A percentile compares a stretch with the other conserved stretches of the same genome.
phyloP scores from a whole-genome alignment of 768 basidiomycete species.

The Lactarius psammicola region DNA sequence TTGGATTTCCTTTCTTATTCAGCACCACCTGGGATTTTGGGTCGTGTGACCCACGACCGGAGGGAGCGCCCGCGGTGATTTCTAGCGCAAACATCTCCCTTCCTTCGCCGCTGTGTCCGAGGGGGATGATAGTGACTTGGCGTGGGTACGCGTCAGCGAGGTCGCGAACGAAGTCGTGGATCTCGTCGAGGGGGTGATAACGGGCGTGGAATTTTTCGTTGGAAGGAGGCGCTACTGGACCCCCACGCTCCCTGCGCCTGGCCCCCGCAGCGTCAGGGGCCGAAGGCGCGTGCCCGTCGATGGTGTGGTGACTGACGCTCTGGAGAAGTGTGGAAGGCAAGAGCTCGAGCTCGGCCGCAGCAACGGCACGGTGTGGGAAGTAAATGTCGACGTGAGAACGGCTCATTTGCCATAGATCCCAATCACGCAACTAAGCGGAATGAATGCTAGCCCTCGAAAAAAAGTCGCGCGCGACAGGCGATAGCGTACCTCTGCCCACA shows the following conservation, averaged over 20 bases:
- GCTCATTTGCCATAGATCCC: constrained; percentile 54
- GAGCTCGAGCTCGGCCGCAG: constrained; percentile 28
- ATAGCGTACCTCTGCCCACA: constrained; percentile 25
- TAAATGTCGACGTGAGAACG: constrained; percentile 51
- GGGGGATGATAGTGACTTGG: constrained; percentile 42
- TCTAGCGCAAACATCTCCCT: constrained; percentile 56
- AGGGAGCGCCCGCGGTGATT: constrained; percentile 40
- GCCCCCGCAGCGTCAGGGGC: too few species aligned
- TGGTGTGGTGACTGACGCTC: constrained; percentile 10
- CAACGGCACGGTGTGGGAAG: constrained; percentile 34
- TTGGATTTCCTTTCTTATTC: constrained; percentile 22
- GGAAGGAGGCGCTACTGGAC: constrained; percentile 29
- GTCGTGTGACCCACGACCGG: constrained; percentile 19
- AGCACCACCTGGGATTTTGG: constrained; percentile 16
- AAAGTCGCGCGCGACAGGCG: neutral
- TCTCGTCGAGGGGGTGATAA: constrained; percentile 59
- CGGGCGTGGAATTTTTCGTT: constrained; percentile 40
- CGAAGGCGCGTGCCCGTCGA: constrained; percentile 28
- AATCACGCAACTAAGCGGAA: constrained; percentile 39
- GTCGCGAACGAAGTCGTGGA: constrained; percentile 51
- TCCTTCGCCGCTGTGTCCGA: constrained; percentile 61
- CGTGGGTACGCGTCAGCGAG: constrained; percentile 48
- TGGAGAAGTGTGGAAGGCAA: constrained; percentile 22
- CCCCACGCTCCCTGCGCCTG: constrained; percentile 27
- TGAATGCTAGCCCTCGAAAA: neutral